Percentiles rank a stretch among this genome's conserved stretches.
Conservation (phyloP, 306 rosid genomes). For the Ormosia semicastrata region DNA sequence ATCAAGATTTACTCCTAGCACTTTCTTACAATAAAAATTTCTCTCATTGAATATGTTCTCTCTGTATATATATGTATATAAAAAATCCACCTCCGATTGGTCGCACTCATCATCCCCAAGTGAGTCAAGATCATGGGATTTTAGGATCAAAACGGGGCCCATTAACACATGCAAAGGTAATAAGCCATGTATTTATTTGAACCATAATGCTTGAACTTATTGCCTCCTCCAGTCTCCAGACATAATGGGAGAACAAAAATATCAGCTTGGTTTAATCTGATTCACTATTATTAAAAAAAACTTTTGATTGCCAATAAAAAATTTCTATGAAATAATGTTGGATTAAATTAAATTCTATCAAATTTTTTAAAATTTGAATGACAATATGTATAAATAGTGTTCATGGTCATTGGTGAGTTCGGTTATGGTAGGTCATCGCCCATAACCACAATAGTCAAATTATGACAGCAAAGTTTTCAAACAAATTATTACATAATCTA, state of each 20-base stretch:
- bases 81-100: background rate
- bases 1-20: too few relatives aligned
- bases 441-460: background rate
- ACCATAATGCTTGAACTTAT: background rate
- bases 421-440: slow-evolving; percentile 4
- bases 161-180: background rate
- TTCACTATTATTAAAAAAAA: background rate
- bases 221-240: background rate
- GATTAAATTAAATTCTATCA: background rate
- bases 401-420: background rate
- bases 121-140: slow-evolving; percentile 40
- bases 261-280: background rate
- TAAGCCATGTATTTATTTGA: background rate
- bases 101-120: background rate
- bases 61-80: too few relatives aligned
- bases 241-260: background rate
- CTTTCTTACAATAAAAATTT: too few relatives aligned
- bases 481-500: background rate
- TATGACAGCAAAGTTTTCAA: background rate
- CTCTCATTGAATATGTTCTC: too few relatives aligned
- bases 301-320: background rate
- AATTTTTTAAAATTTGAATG: background rate
- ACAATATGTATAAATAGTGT: background rate
- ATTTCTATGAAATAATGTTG: background rate
- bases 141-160: slow-evolving; percentile 52